Percentiles rank a stretch among this genome's conserved stretches.
phyloP scores from a whole-genome alignment of 495 filamentous ascomycete species.

The Xylaria palmicola region DNA sequence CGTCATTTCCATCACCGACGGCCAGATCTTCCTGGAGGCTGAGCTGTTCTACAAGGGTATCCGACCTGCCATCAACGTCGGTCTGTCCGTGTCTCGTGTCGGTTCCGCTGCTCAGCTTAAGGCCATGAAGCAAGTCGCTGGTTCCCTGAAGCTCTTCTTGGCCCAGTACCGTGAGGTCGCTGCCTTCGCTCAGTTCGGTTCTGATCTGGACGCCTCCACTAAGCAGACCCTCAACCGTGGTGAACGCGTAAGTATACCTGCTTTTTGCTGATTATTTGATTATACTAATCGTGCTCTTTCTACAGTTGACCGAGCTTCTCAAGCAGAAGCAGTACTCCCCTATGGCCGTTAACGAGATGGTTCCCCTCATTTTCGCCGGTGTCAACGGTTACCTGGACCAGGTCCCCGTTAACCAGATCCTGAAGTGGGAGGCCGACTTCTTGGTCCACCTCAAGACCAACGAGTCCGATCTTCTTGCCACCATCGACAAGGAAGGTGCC shows the following conservation, averaged over 20 bases:
- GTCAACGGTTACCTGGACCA: constrained; percentile 92
- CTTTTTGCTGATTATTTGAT: background rate
- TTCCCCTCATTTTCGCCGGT: constrained; percentile 98
- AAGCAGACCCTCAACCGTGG: constrained; percentile 99
- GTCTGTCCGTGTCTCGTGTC: constrained; percentile 99
- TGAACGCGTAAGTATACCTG: constrained; percentile 74
- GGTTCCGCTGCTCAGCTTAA: constrained; percentile 99
- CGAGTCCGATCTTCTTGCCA: constrained; percentile 77
- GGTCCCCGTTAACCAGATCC: constrained; percentile 83
- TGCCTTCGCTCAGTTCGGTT: constrained; percentile 99
- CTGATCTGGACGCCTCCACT: constrained; percentile 96
- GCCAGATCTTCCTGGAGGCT: constrained; percentile 99
- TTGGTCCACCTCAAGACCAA: constrained; percentile 85
- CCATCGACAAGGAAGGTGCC: constrained; percentile 94
- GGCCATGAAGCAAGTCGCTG: constrained; percentile 99
- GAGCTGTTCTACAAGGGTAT: constrained; percentile 99
- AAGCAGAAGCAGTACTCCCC: constrained; percentile 99
- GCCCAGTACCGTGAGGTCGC: constrained; percentile 99
- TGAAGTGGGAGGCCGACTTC: constrained; percentile 92
- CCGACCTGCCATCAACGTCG: constrained; percentile 99
- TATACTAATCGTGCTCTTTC: constrained; percentile 32
- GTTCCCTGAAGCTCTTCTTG: constrained; percentile 99
- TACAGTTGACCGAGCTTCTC: constrained; percentile 84
- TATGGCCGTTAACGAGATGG: constrained; percentile 99
- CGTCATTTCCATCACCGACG: constrained; percentile 99